Percentiles rank a stretch among this genome's conserved stretches.
phyloP scores from a whole-genome alignment of 2,329 filamentous ascomycete genomes.

The Cladophialophora chaetospira region DNA sequence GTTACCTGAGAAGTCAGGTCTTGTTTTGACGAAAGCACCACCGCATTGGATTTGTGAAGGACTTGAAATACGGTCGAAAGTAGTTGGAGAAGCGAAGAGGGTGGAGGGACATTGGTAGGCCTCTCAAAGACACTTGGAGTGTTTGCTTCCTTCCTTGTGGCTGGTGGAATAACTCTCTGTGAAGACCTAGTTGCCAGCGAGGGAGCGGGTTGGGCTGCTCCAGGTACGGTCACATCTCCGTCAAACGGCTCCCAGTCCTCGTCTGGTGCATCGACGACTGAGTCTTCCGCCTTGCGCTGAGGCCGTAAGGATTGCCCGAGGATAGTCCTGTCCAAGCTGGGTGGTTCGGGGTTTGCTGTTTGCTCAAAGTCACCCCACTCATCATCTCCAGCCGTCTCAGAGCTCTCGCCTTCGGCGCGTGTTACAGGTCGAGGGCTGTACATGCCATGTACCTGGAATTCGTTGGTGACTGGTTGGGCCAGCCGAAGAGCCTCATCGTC shows the following conservation, averaged over 20 bases:
- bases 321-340: no score
- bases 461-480: neutral
- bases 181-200: neutral
- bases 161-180: constrained; percentile 26
- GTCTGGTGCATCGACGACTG: constrained; percentile 38
- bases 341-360: neutral
- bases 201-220: neutral
- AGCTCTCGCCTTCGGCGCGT: neutral
- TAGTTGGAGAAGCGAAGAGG: constrained; percentile 75
- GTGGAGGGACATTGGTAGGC: constrained; percentile 86
- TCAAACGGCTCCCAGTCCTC: constrained; percentile 60
- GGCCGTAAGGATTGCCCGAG: neutral
- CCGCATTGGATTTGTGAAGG: constrained; percentile 29
- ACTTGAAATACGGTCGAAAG: constrained; percentile 68
- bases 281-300: neutral
- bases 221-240: constrained; percentile 36
- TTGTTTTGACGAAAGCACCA: constrained; percentile 6
- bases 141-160: constrained; percentile 1
- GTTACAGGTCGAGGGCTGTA: no score
- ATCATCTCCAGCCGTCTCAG: constrained; percentile 36
- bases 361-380: constrained; percentile 51
- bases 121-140: constrained; percentile 44
- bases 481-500: neutral
- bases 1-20: constrained; percentile 16
- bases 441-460: no score